These are phyloP conservation scores for Colletotrichum viniferum DNA, from an alignment of 2,329 filamentous ascomycete species.

Conservation along the genomic window DNA sequence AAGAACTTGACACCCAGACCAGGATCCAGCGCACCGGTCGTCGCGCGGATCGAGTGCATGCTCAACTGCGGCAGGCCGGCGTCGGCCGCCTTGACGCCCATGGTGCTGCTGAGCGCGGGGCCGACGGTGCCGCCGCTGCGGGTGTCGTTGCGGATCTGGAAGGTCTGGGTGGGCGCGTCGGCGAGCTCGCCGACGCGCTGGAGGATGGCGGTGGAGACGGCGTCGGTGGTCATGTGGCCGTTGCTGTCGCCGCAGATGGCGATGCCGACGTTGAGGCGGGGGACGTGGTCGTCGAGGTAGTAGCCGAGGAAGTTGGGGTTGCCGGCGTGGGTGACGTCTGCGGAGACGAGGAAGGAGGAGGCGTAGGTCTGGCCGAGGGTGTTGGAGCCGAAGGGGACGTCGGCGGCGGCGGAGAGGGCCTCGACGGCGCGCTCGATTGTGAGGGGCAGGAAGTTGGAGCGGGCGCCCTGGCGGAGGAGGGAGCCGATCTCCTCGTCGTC, in stretches of 20 bases:
- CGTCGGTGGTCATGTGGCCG: slow-evolving; percentile 95
- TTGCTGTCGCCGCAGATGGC: slow-evolving; percentile 83
- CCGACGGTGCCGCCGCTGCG: slow-evolving; percentile 94
- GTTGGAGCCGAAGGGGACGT: slow-evolving; percentile 56
- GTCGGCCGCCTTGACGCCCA: slow-evolving; percentile 84
- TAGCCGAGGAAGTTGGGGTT: slow-evolving; percentile 90
- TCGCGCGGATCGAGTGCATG: slow-evolving; percentile 93
- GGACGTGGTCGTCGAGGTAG: slow-evolving; percentile 86
- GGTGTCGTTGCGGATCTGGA: slow-evolving; percentile 94
- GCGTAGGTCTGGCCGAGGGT: slow-evolving; percentile 84
- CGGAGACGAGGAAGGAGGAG: slow-evolving; percentile 89
- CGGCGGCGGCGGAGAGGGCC: slow-evolving; percentile 51
- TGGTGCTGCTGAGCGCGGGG: slow-evolving; percentile 80
- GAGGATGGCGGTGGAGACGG: slow-evolving; percentile 81
- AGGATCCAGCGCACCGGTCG: slow-evolving; percentile 83
- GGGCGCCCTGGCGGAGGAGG: slow-evolving; percentile 85
- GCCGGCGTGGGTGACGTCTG: slow-evolving; percentile 91
- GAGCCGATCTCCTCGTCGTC: slow-evolving; percentile 98
- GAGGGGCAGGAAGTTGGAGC: slow-evolving; percentile 84
- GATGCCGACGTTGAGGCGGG: slow-evolving; percentile 87
- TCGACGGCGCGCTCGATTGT: slow-evolving; percentile 84
- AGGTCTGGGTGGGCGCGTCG: slow-evolving; percentile 77
- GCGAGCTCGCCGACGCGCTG: slow-evolving; percentile 77
- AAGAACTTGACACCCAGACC: slow-evolving; percentile 88
- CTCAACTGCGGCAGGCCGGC: slow-evolving; percentile 89